Base-by-base conservation (phyloP, 176 grass and related monocot species). In the Oryza coarctata region DNA sequence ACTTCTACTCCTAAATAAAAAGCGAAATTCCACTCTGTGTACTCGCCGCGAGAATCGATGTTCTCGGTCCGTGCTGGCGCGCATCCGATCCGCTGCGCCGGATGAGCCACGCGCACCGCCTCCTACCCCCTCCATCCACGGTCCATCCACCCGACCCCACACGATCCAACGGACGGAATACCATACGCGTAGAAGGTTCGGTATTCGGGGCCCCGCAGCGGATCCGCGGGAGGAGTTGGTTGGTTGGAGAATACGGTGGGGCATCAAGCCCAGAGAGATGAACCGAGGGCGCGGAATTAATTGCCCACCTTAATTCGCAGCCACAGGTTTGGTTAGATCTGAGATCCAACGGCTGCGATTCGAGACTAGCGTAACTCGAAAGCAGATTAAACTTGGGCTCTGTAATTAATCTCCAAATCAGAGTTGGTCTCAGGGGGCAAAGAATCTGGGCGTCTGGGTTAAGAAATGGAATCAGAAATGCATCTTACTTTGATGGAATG, bases 1-100 rank as follows among this genome's bases (percentile, higher is more conserved):
- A 8, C 13, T 29, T 26, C 10, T 9, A 12, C 1, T 45, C 49
- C 18, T 14, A 43, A 33, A 17, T 33, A 43, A 47, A 77, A 81
- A 71, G 55, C 55, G 47, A 41, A 81, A 77, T 77, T 89, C 83
- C 78, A 81, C 70, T 62, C 63, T 85, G 64, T 28, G 25, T 69
- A 68, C 71, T 6, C 68, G 74, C 76, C 10, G 55, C 1, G 43
- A 82, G 82, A 85, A 82, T n/a, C 78, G 82, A 82, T 35, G 87
- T 77, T 85, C 65, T 45, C 66, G 78, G 72, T 81, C 82, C 65
- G 36, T 65, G 82, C 52, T 85, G 87, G 77, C 73, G 65, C 60
- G 82, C 27, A 25, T 23, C 65, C 14, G 12, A 85, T 89, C 77
- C 78, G 20, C 36, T 72, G 72, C 65, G 5, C 18, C 12, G 7